Percentiles rank a stretch among this genome's conserved stretches.
phyloP scores from a whole-genome alignment of 2,329 filamentous ascomycete species.

The Didymella lethalis region DNA sequence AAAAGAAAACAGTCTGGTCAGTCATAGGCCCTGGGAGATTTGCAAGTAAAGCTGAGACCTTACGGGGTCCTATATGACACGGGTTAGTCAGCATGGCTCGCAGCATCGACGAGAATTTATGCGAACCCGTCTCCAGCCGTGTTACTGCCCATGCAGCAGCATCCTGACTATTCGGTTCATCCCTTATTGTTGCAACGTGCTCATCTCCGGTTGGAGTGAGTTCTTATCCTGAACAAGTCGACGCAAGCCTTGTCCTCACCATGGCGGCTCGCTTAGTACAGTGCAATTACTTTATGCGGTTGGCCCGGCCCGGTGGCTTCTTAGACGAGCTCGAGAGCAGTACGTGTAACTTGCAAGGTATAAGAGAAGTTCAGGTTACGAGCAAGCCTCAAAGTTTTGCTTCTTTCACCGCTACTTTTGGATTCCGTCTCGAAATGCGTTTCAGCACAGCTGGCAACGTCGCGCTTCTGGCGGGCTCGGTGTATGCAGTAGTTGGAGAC shows the following conservation, averaged over 20 bases:
- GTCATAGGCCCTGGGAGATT: too few relatives aligned
- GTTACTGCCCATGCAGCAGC: too few relatives aligned
- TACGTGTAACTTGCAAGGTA: background rate
- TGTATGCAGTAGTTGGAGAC: conserved; percentile 37
- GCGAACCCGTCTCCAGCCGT: too few relatives aligned
- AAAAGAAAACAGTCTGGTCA: too few relatives aligned
- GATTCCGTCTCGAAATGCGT: conserved; percentile 31
- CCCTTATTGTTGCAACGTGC: background rate
- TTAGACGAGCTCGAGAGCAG: background rate
- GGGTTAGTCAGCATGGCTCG: too few relatives aligned
- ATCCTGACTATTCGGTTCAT: background rate
- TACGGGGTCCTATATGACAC: too few relatives aligned
- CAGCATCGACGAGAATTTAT: too few relatives aligned
- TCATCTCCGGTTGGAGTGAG: background rate
- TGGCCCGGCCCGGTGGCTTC: conserved; percentile 18
- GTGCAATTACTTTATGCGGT: conserved; percentile 21
- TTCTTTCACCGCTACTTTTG: too few relatives aligned
- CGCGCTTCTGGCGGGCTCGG: conserved; percentile 34
- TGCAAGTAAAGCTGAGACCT: too few relatives aligned
- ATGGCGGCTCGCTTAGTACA: conserved; percentile 12
- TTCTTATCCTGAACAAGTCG: conserved; percentile 2
- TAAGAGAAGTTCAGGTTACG: background rate
- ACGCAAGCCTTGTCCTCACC: background rate
- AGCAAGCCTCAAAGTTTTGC: too few relatives aligned
- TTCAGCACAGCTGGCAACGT: conserved; percentile 27